Base-by-base conservation (phyloP, 345 rosid genomes). In the Bretschneidera sinensis region DNA sequence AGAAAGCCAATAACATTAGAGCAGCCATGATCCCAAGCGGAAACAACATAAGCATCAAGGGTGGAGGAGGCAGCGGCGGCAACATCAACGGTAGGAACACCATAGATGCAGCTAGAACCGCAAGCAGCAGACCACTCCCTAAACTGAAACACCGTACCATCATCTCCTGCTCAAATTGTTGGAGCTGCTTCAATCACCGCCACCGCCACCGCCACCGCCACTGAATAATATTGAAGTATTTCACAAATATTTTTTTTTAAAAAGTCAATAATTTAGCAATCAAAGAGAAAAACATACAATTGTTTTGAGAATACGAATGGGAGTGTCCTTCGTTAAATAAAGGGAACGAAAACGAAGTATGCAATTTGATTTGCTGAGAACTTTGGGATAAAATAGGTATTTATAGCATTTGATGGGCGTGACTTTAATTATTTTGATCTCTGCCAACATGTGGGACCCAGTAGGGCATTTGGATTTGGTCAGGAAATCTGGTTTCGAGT, bases 41-140 rank as follows among this genome's bases (percentile, higher is more conserved):
- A 22, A 85, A 85, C 60, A 83, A 68, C 24, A 85, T 71, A 21
- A 85, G 78, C 60, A 79, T 21, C 61, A 77, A 19, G 4, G 88
- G 88, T 6, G 86, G 92, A 5, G 92, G 92, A 49, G 92, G 92
- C 24, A 85, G 59, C 16, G 92, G 88, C 31, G 92, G 92, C 57
- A 85, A 54, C 43, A 83, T n/a, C 72, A 85, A 68, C 6, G 92
- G 88, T 66, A 81, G 60, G 54, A 81, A 66, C 78, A 64, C 71
- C 85, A 85, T 71, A 8, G 83, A 79, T 17, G 64, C 76, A 22
- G 86, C 70, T 14, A 83, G 54, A 47, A 31, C 69, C 52, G 54
- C 66, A 74, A 85, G 45, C 19, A 83, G 13, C 43, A 74, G 24
- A 22, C 75, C 62, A 52, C 76, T 74, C 22, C 64, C 72, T 13